These are phyloP conservation scores for Ambrosia artemisiifolia DNA, from an alignment of 129 eudicot genomes.

Conservation along the genomic window DNA sequence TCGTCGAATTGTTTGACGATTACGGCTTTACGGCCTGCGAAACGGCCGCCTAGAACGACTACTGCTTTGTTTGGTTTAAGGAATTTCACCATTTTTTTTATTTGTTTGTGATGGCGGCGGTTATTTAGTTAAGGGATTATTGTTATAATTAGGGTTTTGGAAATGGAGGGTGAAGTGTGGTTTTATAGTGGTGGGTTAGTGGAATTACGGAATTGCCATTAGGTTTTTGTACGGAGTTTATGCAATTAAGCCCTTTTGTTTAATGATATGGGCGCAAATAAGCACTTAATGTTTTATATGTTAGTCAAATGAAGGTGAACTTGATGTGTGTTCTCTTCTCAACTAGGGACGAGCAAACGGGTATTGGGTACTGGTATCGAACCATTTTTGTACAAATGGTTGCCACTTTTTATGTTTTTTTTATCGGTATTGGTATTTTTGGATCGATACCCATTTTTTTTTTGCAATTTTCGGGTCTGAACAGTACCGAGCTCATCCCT, in stretches of 20 bases:
- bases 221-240: background rate
- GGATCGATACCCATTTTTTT: too few relatives aligned
- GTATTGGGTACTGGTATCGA: too few relatives aligned
- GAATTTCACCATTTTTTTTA: conserved; percentile 56
- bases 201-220: conserved; percentile 19
- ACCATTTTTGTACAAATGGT: too few relatives aligned
- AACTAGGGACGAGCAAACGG: too few relatives aligned
- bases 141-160: conserved; percentile 19
- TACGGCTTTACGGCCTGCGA: conserved; percentile 57
- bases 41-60: conserved; percentile 59
- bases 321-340: too few relatives aligned
- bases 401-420: too few relatives aligned
- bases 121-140: background rate
- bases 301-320: background rate
- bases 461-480: too few relatives aligned
- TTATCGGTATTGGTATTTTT: too few relatives aligned
- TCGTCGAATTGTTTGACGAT: conserved; percentile 56
- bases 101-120: background rate
- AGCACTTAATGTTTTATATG: background rate
- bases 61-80: conserved; percentile 71
- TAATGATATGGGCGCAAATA: background rate
- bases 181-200: conserved; percentile 5
- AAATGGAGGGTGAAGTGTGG: background rate
- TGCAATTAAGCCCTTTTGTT: too few relatives aligned
- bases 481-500: too few relatives aligned